A percentile compares a stretch with the other conserved stretches of the same genome.
phyloP scores from a whole-genome alignment of 2,329 filamentous ascomycete genomes.

The Fusarium proliferatum region DNA sequence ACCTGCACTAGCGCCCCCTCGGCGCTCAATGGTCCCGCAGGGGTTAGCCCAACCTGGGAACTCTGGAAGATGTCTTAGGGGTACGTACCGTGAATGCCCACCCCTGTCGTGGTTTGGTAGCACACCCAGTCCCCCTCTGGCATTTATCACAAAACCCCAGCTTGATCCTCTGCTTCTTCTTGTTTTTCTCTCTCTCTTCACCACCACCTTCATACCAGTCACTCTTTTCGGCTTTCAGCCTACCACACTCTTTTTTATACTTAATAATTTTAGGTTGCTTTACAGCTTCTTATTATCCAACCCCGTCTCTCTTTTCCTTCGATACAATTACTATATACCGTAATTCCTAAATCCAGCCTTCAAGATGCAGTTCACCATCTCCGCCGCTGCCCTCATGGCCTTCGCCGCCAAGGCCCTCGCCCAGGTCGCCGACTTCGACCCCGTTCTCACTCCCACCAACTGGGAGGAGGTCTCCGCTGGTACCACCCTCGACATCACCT shows the following conservation, averaged over 20 bases:
- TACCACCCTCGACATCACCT: conserved; percentile 61
- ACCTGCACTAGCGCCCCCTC: conserved; percentile 39
- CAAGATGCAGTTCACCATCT: conserved; percentile 67
- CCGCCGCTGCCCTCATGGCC: conserved; percentile 62
- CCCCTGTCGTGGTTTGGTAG: conserved; percentile 5
- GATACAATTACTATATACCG: conserved; percentile 31
- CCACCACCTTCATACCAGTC: conserved; percentile 47
- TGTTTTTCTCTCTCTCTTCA: conserved; percentile 32
- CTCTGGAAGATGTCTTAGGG: not conserved
- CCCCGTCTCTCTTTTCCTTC: conserved; percentile 29
- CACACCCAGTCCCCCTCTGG: conserved; percentile 32
- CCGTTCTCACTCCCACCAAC: conserved; percentile 60
- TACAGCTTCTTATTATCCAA: conserved; percentile 24
- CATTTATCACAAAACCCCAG: conserved; percentile 43
- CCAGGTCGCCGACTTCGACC: conserved; percentile 67
- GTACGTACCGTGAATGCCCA: conserved; percentile 33
- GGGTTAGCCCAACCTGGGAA: conserved; percentile 26
- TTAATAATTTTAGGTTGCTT: conserved; percentile 34
- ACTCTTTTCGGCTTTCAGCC: conserved; percentile 47
- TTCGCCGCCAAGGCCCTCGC: conserved; percentile 63
- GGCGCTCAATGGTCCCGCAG: conserved; percentile 33
- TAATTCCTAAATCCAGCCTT: conserved; percentile 41
- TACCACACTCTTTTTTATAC: conserved; percentile 48
- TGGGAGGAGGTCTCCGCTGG: conserved; percentile 61
- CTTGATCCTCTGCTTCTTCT: conserved; percentile 26